A percentile compares a stretch with the other conserved stretches of the same genome.
phyloP scores from a whole-genome alignment of 2,329 filamentous ascomycete genomes.

The Aotearoamyces nothofagi region DNA sequence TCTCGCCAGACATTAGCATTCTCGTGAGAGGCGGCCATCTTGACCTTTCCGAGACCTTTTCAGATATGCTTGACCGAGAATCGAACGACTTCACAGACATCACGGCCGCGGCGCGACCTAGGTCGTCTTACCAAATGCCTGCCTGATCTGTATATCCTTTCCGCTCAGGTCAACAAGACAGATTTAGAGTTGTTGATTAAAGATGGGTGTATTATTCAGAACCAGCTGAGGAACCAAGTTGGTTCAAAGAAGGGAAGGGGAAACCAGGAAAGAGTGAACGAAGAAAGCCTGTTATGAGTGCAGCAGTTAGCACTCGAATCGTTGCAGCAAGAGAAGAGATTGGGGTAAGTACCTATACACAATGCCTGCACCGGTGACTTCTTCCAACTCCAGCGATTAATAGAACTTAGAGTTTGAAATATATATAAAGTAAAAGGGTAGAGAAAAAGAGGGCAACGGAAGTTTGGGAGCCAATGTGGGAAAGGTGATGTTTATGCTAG shows the following conservation, averaged over 20 bases:
- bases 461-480: neutral
- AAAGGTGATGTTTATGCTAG: too few relatives aligned
- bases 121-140: conserved; percentile 9
- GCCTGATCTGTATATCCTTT: neutral
- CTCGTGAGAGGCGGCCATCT: conserved; percentile 72
- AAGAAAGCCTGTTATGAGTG: conserved; percentile 1
- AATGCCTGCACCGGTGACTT: conserved; percentile 20
- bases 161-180: too few relatives aligned
- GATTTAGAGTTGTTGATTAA: too few relatives aligned
- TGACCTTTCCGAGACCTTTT: conserved; percentile 50
- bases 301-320: neutral
- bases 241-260: conserved; percentile 1
- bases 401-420: neutral
- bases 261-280: conserved; percentile 2
- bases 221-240: conserved; percentile 19
- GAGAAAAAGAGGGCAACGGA: neutral
- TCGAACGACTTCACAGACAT: conserved; percentile 13
- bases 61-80: conserved; percentile 9
- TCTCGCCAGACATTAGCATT: conserved; percentile 71
- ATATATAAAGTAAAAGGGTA: neutral
- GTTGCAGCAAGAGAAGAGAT: neutral
- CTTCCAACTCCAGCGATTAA: too few relatives aligned
- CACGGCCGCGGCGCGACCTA: neutral
- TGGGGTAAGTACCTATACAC: conserved; percentile 10
- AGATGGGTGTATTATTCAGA: too few relatives aligned